phyloP scores from a whole-genome alignment of 257 asterid genomes.

The Primulina eburnea region DNA sequence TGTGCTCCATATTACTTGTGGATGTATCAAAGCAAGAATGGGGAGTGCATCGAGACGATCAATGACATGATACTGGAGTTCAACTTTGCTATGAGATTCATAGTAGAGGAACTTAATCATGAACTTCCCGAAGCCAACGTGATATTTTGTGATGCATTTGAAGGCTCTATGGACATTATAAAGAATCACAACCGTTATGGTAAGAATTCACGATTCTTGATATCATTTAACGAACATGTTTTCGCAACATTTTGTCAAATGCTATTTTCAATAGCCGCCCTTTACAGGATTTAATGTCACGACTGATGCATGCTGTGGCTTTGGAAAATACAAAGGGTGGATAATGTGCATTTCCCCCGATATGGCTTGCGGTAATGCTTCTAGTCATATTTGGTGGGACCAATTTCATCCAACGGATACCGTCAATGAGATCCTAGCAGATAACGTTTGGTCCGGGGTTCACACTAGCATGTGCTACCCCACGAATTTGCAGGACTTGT shows the following conservation, averaged over 20 bases:
- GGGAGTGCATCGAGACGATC: conserved; percentile 59
- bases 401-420: conserved; percentile 91
- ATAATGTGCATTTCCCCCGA: conserved; percentile 70
- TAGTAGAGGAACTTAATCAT: conserved; percentile 59
- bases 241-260: background rate
- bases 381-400: conserved; percentile 89
- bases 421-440: conserved; percentile 75
- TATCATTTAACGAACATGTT: background rate
- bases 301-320: conserved; percentile 88
- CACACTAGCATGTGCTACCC: conserved; percentile 83
- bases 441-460: conserved; percentile 69
- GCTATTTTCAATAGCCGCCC: conserved; percentile 7
- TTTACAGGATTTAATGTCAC: conserved; percentile 65
- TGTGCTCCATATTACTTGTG: conserved; percentile 86
- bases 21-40: conserved; percentile 50
- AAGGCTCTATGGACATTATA: conserved; percentile 86
- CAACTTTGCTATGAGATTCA: conserved; percentile 71
- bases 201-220: conserved; percentile 34
- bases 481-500: conserved; percentile 75
- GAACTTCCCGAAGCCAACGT: conserved; percentile 59
- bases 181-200: conserved; percentile 64
- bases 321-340: conserved; percentile 70
- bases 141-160: conserved; percentile 82
- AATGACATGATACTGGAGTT: conserved; percentile 77
- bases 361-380: conserved; percentile 78